Conservation (phyloP, 179 eudicot genomes). For the Camellia oleifera region DNA sequence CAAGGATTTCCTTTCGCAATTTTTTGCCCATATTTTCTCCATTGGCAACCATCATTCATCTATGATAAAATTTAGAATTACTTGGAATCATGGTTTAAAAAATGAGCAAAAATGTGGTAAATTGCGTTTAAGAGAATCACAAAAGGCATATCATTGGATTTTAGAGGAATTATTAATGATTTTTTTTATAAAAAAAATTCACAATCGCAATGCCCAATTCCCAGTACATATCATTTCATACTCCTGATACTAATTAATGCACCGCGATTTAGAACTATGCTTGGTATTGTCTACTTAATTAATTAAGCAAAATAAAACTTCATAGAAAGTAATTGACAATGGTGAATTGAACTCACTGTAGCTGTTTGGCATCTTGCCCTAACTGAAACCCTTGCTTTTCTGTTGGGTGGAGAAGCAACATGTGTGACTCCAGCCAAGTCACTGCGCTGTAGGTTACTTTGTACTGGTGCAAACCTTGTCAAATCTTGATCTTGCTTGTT, state of each 20-base stretch:
- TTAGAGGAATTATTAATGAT: too few species aligned
- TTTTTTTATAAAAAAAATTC: too few species aligned
- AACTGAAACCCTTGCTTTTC: conserved; percentile 90
- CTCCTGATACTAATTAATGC: too few species aligned
- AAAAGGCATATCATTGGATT: too few species aligned
- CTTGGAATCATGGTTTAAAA: neutral
- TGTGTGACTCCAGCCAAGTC: conserved; percentile 31
- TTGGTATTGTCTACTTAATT: neutral
- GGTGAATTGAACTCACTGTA: conserved; percentile 51
- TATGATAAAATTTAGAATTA: conserved; percentile 11
- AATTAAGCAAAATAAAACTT: neutral
- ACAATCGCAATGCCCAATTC: too few species aligned
- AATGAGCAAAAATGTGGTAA: too few species aligned
- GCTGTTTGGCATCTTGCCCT: conserved; percentile 94
- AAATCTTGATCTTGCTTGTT: conserved; percentile 20
- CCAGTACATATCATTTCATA: too few species aligned
- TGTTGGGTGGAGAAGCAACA: conserved; percentile 35
- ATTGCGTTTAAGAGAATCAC: too few species aligned
- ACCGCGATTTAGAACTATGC: too few species aligned
- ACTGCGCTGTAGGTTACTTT: conserved; percentile 21
- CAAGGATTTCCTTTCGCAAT: conserved; percentile 69
- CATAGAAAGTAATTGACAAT: neutral
- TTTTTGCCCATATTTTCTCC: conserved; percentile 76
- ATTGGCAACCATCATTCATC: conserved; percentile 81
- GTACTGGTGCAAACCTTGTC: conserved; percentile 16